Percentiles rank a stretch among this genome's conserved stretches.
Evolutionary conservation across 2,329 filamentous ascomycete genomes (phyloP).

Genomic region (Fusarium albosuccineum): DNA sequence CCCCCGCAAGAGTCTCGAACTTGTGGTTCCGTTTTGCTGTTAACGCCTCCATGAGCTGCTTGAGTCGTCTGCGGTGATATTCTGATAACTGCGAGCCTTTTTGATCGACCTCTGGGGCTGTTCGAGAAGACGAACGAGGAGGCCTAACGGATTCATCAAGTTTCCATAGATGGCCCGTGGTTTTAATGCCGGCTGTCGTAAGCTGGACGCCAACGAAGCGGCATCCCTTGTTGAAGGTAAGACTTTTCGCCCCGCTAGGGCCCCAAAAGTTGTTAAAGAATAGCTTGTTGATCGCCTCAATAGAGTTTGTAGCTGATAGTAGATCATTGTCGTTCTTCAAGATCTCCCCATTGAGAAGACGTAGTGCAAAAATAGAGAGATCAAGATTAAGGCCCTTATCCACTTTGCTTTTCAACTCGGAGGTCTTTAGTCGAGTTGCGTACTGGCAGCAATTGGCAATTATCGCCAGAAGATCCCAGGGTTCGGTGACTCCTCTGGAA

Average conservation of each 20-base stretch:
- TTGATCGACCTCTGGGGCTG: constrained; percentile 17
- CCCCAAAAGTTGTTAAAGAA: constrained; percentile 40
- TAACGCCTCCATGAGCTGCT: constrained; percentile 28
- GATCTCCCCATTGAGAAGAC: constrained; percentile 51
- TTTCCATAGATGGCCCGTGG: constrained; percentile 46
- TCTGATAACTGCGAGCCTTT: constrained; percentile 24
- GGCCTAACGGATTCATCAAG: constrained; percentile 34
- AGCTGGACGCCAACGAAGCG: constrained; percentile 39
- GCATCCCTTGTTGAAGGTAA: constrained; percentile 47
- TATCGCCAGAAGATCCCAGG: constrained; percentile 48
- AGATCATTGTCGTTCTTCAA: constrained; percentile 47
- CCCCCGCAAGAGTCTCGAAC: not conserved
- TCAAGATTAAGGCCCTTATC: constrained; percentile 33
- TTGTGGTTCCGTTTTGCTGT: not conserved
- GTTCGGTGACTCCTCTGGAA: constrained; percentile 32
- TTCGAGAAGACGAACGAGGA: constrained; percentile 13
- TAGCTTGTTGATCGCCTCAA: constrained; percentile 24
- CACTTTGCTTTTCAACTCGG: constrained; percentile 16
- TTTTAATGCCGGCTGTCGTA: constrained; percentile 29
- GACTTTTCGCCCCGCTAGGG: constrained; percentile 15
- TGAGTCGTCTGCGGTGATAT: constrained; percentile 27
- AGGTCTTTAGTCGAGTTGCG: constrained; percentile 38
- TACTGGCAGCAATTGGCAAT: constrained; percentile 53
- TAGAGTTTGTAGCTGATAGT: not conserved
- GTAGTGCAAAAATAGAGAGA: constrained; percentile 47